Base-by-base conservation (phyloP, 768 basidiomycete genomes). In the Cantharellus anzutake region DNA sequence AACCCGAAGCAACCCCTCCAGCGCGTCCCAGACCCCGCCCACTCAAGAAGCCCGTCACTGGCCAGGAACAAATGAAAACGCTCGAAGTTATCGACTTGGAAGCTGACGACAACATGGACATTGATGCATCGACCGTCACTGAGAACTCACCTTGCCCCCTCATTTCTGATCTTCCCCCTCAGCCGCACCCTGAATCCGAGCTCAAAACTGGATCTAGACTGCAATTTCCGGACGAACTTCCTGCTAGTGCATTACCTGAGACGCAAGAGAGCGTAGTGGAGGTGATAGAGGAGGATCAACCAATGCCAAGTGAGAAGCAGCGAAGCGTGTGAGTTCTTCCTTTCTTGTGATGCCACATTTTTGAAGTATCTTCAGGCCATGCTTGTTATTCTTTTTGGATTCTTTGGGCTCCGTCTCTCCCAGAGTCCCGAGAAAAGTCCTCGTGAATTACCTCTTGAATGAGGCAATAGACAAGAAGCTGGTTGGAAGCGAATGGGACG, bases 391-490 rank as follows among this genome's bases (percentile, higher is more conserved):
- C 67, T 89, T 83, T 0, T 78, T 99, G 59, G 96, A 99, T 68
- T 98, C 94, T 1, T 76, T 99, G 52, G 84, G 85, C 3, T 72
- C 73, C 11, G 11, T 37, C 52, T 71, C 73, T n/a, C 74, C 75
- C 0, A 75, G 79, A 40, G 89, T 7, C 11, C 11, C 52, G 35
- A 55, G 52, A 48, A 82, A 73, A 55, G 76, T 74, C 41, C 76
- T 99, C 20, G 70, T 69, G 48, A 64, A 70, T 37, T 99, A 94
- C 69, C 78, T 98, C 29, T 70, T 70, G 41, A 70, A 75, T 64
- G 96, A 99, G 67, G 93, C 93, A 0, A 71, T 71, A 62, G 81
- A 89, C 67, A 93, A 91, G 72, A 74, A 72, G 60, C 66, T 72
- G 1, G 62, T 73, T 2, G 7, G 51, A 4, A 42, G 56, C 3